Conservation (phyloP, 1,284 basidiomycete species). For the Neonothopanus nambi region DNA sequence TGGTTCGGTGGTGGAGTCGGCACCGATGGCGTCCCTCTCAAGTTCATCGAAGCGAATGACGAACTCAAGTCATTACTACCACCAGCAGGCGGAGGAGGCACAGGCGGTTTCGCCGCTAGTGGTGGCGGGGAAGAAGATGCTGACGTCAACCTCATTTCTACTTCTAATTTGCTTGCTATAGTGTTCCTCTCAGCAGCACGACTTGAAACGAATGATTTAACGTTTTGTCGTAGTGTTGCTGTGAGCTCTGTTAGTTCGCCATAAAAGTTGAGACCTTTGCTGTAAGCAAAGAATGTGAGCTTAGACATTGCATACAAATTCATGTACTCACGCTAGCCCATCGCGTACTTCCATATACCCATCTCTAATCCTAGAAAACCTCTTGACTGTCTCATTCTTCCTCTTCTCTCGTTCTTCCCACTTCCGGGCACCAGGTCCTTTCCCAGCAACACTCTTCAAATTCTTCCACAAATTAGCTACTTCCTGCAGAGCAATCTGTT, state of each 20-base stretch:
- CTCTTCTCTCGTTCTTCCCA: slow-evolving; percentile 80
- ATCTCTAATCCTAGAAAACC: slow-evolving; percentile 77
- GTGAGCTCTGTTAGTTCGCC: slow-evolving; percentile 75
- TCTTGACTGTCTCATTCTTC: slow-evolving; percentile 71
- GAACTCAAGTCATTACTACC: slow-evolving; percentile 43
- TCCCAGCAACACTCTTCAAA: slow-evolving; percentile 71
- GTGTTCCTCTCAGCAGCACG: slow-evolving; percentile 74
- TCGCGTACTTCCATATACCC: slow-evolving; percentile 85
- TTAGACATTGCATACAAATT: no score
- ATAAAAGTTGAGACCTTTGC: slow-evolving; percentile 90
- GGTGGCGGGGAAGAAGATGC: no score
- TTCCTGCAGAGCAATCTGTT: slow-evolving; percentile 72
- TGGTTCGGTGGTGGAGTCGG: slow-evolving; percentile 8
- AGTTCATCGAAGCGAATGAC: slow-evolving; percentile 56
- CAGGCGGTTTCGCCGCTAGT: slow-evolving; percentile 48
- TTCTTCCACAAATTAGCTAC: slow-evolving; percentile 70
- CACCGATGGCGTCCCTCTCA: slow-evolving; percentile 25
- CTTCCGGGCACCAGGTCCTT: slow-evolving; percentile 69
- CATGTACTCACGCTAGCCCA: slow-evolving; percentile 80
- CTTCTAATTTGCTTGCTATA: slow-evolving; percentile 70
- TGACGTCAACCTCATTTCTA: slow-evolving; percentile 58
- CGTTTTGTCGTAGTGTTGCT: slow-evolving; percentile 58
- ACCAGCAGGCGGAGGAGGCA: slow-evolving; percentile 48
- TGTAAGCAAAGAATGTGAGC: no score
- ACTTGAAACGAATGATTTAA: slow-evolving; percentile 61